Conservation (phyloP, 1,139 yeast species). For the Sugiyamaella novakii region DNA sequence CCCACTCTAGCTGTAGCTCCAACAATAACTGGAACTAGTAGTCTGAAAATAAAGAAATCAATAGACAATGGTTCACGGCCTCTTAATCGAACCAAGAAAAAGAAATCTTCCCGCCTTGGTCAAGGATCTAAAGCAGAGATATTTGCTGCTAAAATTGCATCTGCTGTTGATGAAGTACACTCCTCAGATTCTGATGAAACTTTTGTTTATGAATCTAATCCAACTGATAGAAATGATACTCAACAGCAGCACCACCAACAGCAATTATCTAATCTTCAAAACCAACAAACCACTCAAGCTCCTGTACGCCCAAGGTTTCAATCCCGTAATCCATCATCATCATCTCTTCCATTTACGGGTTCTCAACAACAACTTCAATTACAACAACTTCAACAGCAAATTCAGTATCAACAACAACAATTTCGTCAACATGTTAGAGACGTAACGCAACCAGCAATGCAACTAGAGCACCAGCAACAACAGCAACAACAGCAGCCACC, state of each 20-base stretch:
- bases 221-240: slow-evolving; percentile 29
- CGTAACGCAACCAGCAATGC: background rate
- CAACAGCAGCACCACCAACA: slow-evolving; percentile 22
- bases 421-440: slow-evolving; percentile 7
- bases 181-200: slow-evolving; percentile 90
- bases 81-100: slow-evolving; percentile 31
- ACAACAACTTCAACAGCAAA: slow-evolving; percentile 26
- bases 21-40: slow-evolving; percentile 25
- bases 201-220: slow-evolving; percentile 77
- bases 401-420: slow-evolving; percentile 22
- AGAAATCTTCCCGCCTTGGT: slow-evolving; percentile 29
- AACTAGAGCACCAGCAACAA: slow-evolving; percentile 11
- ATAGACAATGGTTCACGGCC: slow-evolving; percentile 38
- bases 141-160: slow-evolving; percentile 91
- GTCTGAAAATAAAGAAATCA: slow-evolving; percentile 38
- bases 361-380: slow-evolving; percentile 15
- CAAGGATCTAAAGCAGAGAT: slow-evolving; percentile 73
- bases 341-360: slow-evolving; percentile 28
- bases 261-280: slow-evolving; percentile 22
- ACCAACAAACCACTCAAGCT: slow-evolving; percentile 24
- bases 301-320: slow-evolving; percentile 32
- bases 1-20: slow-evolving; percentile 41
- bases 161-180: slow-evolving; percentile 89
- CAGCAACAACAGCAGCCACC: no score
- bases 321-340: slow-evolving; percentile 33